These are phyloP conservation scores for Talaromyces trachyspermus DNA, from an alignment of 495 filamentous ascomycete genomes.

Conservation along the genomic window DNA sequence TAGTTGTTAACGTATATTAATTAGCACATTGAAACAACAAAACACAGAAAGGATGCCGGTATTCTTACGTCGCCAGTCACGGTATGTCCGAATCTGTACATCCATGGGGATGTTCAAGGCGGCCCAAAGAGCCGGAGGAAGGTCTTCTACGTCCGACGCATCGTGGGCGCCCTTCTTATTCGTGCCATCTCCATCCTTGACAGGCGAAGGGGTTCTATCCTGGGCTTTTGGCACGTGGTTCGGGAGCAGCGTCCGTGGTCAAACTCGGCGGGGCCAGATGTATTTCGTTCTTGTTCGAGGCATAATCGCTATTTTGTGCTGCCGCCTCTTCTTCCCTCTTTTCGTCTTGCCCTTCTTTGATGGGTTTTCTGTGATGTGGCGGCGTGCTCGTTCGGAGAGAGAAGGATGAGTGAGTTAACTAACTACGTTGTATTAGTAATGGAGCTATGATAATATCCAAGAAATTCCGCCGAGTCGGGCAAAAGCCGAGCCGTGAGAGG, in stretches of 20 bases:
- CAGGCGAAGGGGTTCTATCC: not conserved
- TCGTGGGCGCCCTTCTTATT: not conserved
- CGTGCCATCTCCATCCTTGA: not conserved
- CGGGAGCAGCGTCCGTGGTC: not conserved
- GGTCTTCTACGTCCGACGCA: not conserved
- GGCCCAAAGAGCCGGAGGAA: not conserved
- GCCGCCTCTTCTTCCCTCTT: too few relatives aligned
- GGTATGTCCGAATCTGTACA: not conserved
- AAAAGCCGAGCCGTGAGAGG: too few relatives aligned
- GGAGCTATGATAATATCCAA: too few relatives aligned
- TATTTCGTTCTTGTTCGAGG: conserved; percentile 10
- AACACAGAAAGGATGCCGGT: not conserved
- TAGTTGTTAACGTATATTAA: not conserved
- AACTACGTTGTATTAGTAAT: too few relatives aligned
- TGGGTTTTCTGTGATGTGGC: too few relatives aligned
- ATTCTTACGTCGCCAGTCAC: conserved; percentile 6
- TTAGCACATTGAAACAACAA: not conserved
- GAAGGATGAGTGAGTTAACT: too few relatives aligned
- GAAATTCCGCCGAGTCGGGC: too few relatives aligned
- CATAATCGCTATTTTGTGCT: too few relatives aligned
- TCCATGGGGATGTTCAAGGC: conserved; percentile 3
- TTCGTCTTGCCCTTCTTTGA: too few relatives aligned
- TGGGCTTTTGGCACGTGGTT: conserved; percentile 5
- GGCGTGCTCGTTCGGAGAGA: too few relatives aligned
- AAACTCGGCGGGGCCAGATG: conserved; percentile 9